Conservation (phyloP, 768 basidiomycete species). For the Mycena belliarum region DNA sequence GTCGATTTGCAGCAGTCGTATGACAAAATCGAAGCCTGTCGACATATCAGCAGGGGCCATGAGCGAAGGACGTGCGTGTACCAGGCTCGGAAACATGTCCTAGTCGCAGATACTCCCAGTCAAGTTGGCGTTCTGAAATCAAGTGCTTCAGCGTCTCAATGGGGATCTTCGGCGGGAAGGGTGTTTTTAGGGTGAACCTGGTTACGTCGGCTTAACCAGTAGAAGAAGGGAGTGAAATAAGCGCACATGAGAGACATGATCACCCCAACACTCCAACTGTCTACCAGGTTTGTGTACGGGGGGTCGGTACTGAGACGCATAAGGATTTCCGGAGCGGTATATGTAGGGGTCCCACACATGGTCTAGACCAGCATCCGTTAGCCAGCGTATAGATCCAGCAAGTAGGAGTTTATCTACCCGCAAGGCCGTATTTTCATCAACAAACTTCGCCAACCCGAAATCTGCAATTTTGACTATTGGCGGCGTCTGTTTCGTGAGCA, state of each 20-base stretch:
- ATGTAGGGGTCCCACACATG: conserved; percentile 65
- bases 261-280: conserved; percentile 66
- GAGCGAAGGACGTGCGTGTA: too few species aligned
- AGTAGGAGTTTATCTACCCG: conserved; percentile 27
- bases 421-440: conserved; percentile 33
- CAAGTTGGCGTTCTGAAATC: background rate
- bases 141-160: background rate
- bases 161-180: background rate
- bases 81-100: too few species aligned
- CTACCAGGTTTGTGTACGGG: conserved; percentile 59
- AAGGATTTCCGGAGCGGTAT: conserved; percentile 65
- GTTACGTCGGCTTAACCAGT: background rate
- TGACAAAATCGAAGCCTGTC: conserved; percentile 54
- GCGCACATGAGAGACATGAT: conserved; percentile 66
- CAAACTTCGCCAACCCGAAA: conserved; percentile 64
- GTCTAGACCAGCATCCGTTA: conserved; percentile 35
- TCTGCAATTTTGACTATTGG: conserved; percentile 60
- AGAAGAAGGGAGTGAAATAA: background rate
- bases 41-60: background rate
- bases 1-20: conserved; percentile 48
- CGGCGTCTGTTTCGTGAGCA: conserved; percentile 43
- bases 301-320: conserved; percentile 28
- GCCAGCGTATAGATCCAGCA: background rate
- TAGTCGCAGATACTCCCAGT: background rate
- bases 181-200: conserved; percentile 11